Percentiles rank a stretch among this genome's conserved stretches.
Conservation (phyloP, 1,139 yeast genomes). For the Yamadazyma kanchanaburiensis region DNA sequence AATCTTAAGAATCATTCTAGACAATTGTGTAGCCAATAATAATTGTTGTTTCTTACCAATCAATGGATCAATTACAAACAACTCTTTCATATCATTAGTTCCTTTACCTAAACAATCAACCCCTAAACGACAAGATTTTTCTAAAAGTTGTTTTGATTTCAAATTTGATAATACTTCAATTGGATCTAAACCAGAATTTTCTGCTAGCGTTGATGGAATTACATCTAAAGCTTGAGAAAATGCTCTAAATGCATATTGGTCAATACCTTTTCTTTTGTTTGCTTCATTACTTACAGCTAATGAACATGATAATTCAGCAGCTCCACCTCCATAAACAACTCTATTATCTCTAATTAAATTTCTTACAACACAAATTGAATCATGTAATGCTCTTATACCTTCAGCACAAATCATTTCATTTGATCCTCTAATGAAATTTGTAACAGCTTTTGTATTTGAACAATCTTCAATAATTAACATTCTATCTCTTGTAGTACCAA, state of each 20-base stretch:
- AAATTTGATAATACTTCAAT: conserved; percentile 83
- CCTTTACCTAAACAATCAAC: conserved; percentile 93
- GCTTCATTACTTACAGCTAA: conserved; percentile 90
- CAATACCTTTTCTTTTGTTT: conserved; percentile 89
- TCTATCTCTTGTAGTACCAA: conserved; percentile 95
- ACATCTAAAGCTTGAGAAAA: conserved; percentile 88
- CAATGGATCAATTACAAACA: conserved; percentile 93
- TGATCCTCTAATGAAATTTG: conserved; percentile 91
- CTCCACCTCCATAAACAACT: conserved; percentile 98
- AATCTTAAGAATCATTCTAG: conserved; percentile 95
- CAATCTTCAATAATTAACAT: conserved; percentile 95
- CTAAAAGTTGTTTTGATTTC: conserved; percentile 82
- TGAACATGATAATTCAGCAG: conserved; percentile 93
- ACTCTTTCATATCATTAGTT: conserved; percentile 85
- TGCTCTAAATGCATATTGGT: conserved; percentile 96
- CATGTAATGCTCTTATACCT: conserved; percentile 94
- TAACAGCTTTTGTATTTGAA: conserved; percentile 85
- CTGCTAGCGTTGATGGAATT: conserved; percentile 93
- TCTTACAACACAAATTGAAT: conserved; percentile 95
- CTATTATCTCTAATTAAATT: conserved; percentile 88
- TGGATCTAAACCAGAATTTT: conserved; percentile 92
- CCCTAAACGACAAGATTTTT: conserved; percentile 70
- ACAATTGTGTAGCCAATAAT: conserved; percentile 90
- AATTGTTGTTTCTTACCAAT: conserved; percentile 97
- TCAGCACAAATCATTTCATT: conserved; percentile 98